Evolutionary conservation across 2,329 filamentous ascomycete genomes (phyloP).

Genomic region (Epichloe typhina): DNA sequence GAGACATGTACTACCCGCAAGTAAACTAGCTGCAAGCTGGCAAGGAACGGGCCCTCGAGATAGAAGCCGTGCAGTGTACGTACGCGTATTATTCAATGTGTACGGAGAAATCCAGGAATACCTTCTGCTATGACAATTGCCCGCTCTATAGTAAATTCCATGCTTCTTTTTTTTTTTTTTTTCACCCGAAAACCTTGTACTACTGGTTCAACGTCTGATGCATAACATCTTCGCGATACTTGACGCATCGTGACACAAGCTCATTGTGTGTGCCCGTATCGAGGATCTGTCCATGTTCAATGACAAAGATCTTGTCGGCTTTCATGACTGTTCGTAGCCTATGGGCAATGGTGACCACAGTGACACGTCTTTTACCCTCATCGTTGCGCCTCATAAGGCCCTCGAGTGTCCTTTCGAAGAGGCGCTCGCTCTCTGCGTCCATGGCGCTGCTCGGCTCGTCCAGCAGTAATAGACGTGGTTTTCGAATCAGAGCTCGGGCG

Average conservation of each 20-base stretch:
- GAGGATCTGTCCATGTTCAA: slow-evolving; percentile 25
- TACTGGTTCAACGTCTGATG: too few relatives aligned
- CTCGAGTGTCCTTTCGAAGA: slow-evolving; percentile 46
- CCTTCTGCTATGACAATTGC: too few relatives aligned
- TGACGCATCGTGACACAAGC: neutral
- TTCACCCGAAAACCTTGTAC: too few relatives aligned
- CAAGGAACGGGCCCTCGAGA: too few relatives aligned
- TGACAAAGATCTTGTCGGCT: slow-evolving; percentile 29
- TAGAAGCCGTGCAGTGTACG: too few relatives aligned
- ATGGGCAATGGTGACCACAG: slow-evolving; percentile 31
- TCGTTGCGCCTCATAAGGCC: slow-evolving; percentile 9
- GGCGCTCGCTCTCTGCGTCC: slow-evolving; percentile 34
- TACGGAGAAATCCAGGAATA: too few relatives aligned
- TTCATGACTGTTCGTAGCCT: slow-evolving; percentile 29
- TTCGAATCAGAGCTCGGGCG: slow-evolving; percentile 51
- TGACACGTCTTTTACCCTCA: slow-evolving; percentile 23
- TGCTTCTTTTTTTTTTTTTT: too few relatives aligned
- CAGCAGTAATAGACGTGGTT: slow-evolving; percentile 51
- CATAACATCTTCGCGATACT: neutral
- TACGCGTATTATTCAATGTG: too few relatives aligned
- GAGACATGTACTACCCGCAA: too few relatives aligned
- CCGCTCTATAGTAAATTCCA: too few relatives aligned
- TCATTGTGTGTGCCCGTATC: slow-evolving; percentile 12
- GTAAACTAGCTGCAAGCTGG: too few relatives aligned
- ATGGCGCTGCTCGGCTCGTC: slow-evolving; percentile 40